phyloP scores from a whole-genome alignment of 2,329 filamentous ascomycete genomes.

The Saccharata proteae region DNA sequence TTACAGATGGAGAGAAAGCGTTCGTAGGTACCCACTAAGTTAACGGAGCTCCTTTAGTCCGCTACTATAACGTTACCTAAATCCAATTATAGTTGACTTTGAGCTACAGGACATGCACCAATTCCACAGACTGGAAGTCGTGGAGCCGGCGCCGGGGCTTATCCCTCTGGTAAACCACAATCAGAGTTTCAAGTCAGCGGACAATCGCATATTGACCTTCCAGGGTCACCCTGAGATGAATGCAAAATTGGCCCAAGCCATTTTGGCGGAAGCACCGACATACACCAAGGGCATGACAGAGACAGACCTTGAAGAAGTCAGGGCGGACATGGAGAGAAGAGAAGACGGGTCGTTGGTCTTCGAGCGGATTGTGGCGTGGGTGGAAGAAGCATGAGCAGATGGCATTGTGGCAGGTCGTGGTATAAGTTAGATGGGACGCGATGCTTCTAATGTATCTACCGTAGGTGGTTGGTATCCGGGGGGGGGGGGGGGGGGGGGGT shows the following conservation, averaged over 20 bases:
- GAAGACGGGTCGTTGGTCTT: conserved; percentile 5
- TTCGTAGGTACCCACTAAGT: no score
- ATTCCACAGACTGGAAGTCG: conserved; percentile 7
- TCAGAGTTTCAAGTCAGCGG: conserved; percentile 4
- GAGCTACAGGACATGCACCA: conserved; percentile 5
- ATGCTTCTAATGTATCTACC: no score
- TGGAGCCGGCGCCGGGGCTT: conserved; percentile 3
- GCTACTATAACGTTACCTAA: no score
- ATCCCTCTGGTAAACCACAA: conserved; percentile 4
- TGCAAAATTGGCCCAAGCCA: conserved; percentile 4
- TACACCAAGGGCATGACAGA: conserved; percentile 3
- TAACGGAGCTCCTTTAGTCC: no score
- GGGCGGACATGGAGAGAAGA: conserved; percentile 2
- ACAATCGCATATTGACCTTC: conserved; percentile 8
- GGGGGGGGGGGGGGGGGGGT: no score
- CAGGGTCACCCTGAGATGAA: conserved; percentile 9
- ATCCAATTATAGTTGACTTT: no score
- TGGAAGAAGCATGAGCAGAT: conserved; percentile 2
- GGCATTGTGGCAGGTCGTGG: no score
- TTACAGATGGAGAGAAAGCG: conserved; percentile 1
- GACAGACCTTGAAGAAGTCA: not conserved
- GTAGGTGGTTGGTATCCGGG: no score
- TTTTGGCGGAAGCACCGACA: conserved; percentile 2
- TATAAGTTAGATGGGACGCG: no score
- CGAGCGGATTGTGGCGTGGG: conserved; percentile 5